Conservation (phyloP, 2,329 filamentous ascomycete genomes). For the Colletotrichum filicis region DNA sequence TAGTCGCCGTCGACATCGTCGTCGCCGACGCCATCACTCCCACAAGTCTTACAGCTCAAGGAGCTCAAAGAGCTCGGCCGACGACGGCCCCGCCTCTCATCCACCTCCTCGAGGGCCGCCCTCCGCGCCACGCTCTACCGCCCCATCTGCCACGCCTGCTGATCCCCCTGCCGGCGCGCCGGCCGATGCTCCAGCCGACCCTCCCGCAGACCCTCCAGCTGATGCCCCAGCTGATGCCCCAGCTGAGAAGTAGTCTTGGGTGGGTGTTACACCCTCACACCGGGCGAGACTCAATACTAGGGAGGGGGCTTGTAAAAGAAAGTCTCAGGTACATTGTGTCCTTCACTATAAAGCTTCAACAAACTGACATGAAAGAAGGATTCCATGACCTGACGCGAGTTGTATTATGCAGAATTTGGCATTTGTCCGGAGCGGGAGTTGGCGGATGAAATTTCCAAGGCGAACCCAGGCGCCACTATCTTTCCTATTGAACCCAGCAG, state of each 20-base stretch:
- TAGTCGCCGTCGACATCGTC: slow-evolving; percentile 43
- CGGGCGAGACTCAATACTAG: not conserved
- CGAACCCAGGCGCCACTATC: slow-evolving; percentile 21
- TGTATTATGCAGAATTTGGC: not conserved
- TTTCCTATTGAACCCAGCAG: not conserved
- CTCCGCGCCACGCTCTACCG: not conserved
- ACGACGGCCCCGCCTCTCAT: slow-evolving; percentile 13
- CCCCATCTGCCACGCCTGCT: not conserved
- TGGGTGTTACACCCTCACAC: not conserved
- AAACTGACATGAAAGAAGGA: not conserved
- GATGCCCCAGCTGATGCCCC: slow-evolving; percentile 14
- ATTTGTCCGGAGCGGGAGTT: slow-evolving; percentile 22
- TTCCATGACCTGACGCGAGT: slow-evolving; percentile 13
- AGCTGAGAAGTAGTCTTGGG: slow-evolving; percentile 13
- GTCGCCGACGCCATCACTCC: slow-evolving; percentile 33
- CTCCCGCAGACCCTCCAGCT: slow-evolving; percentile 11
- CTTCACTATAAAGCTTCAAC: not conserved
- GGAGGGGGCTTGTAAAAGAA: not conserved
- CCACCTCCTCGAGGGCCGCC: slow-evolving; percentile 12
- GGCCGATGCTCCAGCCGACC: slow-evolving; percentile 15
- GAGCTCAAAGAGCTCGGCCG: slow-evolving; percentile 48
- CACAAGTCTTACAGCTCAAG: slow-evolving; percentile 45
- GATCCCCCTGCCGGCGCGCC: slow-evolving; percentile 13
- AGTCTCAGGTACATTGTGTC: not conserved
- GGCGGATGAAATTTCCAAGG: not conserved